A percentile compares a stretch with the other conserved stretches of the same genome.
phyloP scores from a whole-genome alignment of 2,329 filamentous ascomycete genomes.

The Drechslerella coelobrocha region DNA sequence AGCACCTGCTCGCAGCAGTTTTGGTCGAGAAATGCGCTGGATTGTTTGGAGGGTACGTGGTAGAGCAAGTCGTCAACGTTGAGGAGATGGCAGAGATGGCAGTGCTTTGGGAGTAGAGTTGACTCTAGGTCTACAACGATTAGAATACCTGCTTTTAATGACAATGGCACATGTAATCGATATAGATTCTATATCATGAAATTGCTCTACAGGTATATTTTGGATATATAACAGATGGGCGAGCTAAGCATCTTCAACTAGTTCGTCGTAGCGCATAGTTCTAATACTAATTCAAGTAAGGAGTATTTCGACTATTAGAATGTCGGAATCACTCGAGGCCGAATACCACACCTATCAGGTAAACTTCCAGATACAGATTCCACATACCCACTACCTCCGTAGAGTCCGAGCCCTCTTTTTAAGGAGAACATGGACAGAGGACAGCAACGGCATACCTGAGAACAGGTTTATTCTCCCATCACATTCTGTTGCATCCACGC shows the following conservation, averaged over 20 bases:
- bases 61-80: conserved; percentile 64
- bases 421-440: conserved; percentile 41
- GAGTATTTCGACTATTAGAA: background rate
- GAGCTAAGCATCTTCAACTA: background rate
- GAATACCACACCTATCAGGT: conserved; percentile 47
- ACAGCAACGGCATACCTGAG: conserved; percentile 23
- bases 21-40: conserved; percentile 71
- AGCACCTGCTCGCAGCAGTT: conserved; percentile 86
- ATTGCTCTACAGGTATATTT: background rate
- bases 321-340: conserved; percentile 51
- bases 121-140: background rate
- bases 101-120: conserved; percentile 56
- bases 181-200: too few relatives aligned
- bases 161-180: too few relatives aligned
- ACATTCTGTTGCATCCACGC: conserved; percentile 27
- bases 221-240: background rate
- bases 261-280: too few relatives aligned
- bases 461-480: conserved; percentile 46
- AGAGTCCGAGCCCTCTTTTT: conserved; percentile 40
- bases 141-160: background rate
- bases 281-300: background rate
- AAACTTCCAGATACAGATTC: conserved; percentile 51
- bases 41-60: conserved; percentile 66
- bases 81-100: conserved; percentile 78
- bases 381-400: conserved; percentile 44